phyloP scores from a whole-genome alignment of 2,329 filamentous ascomycete species.

The Diplodia intermedia region DNA sequence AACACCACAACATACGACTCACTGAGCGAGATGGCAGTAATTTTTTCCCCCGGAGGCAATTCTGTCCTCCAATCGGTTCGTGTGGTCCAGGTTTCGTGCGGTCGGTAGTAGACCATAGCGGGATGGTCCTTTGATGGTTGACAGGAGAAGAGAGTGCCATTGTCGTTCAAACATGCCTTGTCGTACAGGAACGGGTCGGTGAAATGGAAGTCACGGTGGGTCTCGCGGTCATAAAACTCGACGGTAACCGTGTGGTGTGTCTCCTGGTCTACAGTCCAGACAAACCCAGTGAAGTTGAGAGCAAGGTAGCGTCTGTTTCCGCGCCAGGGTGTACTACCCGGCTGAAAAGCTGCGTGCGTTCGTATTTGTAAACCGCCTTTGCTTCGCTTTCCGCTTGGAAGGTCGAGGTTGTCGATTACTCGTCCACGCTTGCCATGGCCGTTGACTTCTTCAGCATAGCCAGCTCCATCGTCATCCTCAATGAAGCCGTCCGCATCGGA shows the following conservation, averaged over 20 bases:
- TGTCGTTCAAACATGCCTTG: slow-evolving; percentile 87
- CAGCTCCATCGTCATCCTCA: slow-evolving; percentile 92
- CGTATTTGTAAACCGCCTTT: slow-evolving; percentile 66
- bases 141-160: slow-evolving; percentile 85
- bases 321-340: slow-evolving; percentile 93
- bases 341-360: slow-evolving; percentile 86
- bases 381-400: slow-evolving; percentile 57
- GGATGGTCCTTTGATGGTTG: slow-evolving; percentile 68
- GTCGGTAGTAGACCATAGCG: slow-evolving; percentile 91
- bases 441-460: slow-evolving; percentile 73
- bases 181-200: slow-evolving; percentile 96
- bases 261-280: slow-evolving; percentile 97
- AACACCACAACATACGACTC: slow-evolving; percentile 90
- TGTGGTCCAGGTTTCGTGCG: slow-evolving; percentile 95
- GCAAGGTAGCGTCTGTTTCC: slow-evolving; percentile 93
- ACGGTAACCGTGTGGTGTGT: slow-evolving; percentile 88
- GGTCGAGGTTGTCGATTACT: slow-evolving; percentile 54
- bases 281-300: slow-evolving; percentile 89
- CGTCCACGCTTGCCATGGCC: slow-evolving; percentile 67
- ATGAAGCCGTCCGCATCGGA: slow-evolving; percentile 80
- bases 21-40: slow-evolving; percentile 87
- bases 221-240: slow-evolving; percentile 95
- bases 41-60: slow-evolving; percentile 84
- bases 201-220: slow-evolving; percentile 94
- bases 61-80: slow-evolving; percentile 88